Base-by-base conservation (phyloP, 768 basidiomycete species). In the Dentipellis fragilis region DNA sequence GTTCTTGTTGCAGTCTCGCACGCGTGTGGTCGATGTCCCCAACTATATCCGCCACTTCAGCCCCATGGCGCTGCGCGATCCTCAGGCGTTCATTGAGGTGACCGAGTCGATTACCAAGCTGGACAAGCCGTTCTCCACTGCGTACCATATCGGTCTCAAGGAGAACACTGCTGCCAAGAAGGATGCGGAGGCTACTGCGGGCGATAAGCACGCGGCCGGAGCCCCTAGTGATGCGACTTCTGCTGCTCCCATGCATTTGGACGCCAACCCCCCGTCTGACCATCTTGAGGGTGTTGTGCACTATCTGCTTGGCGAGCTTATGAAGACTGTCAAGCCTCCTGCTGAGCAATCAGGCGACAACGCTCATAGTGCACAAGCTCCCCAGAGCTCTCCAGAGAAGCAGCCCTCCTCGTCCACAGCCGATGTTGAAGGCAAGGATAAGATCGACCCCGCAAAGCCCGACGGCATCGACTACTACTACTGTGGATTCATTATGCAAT, bases 401-500 rank as follows among this genome's bases (percentile, higher is more conserved):
- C 51, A 54, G 49, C 52, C 38, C 6, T 5, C 49, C 16, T 3
- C 23, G 5, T 21, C 10, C 23, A 5, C 51, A 2, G 37, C 23
- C 35, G 59, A 58, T 21, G 37, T 29, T 8, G 52, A 60, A 48
- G 53, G 54, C 6, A 16, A 53, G 11, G 55, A 59, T 37, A 53
- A 46, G 14, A 38, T 14, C 23, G 42, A 29, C 9, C n/a, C 29
- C 2, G 21, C 52, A 5, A 40, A 53, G 7, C 16, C 40, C 10
- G 16, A 16, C 12, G 38, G 21, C 12, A 19, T 42, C 42, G 66
- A 72, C 62, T 71, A 72, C 54, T 74, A 71, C 69, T 89, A 88
- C 63, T 74, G 79, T 14, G 88, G 85, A 64, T 92, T 94, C 77
- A 71, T 92, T 59, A 91, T 94, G 87, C 89, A 93, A 66, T 87